A percentile compares a stretch with the other conserved stretches of the same genome.
Evolutionary conservation across 164 flowering plant genomes (phyloP).

Genomic region (Pachysandra terminalis): DNA sequence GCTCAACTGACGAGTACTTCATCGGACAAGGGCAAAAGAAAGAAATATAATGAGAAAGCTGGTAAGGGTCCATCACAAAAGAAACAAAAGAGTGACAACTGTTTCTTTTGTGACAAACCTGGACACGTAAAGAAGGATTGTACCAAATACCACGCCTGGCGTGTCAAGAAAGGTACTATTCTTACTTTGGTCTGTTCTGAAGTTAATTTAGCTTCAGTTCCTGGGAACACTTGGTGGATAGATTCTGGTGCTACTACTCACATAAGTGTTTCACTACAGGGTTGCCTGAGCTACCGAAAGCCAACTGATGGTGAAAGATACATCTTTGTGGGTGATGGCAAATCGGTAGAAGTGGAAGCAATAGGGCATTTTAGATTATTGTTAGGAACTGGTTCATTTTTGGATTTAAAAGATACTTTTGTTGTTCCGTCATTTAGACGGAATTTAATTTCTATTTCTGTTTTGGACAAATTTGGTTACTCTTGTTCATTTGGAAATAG

Average conservation of each 20-base stretch:
- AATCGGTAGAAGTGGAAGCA: constrained; percentile 4
- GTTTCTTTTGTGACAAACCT: neutral
- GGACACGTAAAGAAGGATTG: neutral
- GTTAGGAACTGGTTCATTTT: constrained; percentile 1
- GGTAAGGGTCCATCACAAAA: neutral
- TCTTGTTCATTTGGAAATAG: constrained; percentile 19
- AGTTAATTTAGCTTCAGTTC: neutral
- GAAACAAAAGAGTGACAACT: neutral
- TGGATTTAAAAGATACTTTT: constrained; percentile 14
- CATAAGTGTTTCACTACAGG: constrained; percentile 10
- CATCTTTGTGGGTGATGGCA: constrained; percentile 23
- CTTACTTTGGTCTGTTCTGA: neutral
- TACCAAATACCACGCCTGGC: neutral
- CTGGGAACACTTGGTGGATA: constrained; percentile 4
- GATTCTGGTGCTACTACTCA: too few species aligned
- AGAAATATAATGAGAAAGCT: neutral
- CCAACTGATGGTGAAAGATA: constrained; percentile 24
- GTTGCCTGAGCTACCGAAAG: constrained; percentile 18
- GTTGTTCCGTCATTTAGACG: constrained; percentile 9
- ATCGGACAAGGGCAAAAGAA: neutral
- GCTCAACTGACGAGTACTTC: neutral
- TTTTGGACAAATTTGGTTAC: constrained; percentile 10
- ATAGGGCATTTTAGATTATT: constrained; percentile 9
- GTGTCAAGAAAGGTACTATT: neutral
- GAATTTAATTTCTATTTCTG: too few species aligned